Conservation (phyloP, 2,329 filamentous ascomycete species). For the Tolypocladium paradoxum region DNA sequence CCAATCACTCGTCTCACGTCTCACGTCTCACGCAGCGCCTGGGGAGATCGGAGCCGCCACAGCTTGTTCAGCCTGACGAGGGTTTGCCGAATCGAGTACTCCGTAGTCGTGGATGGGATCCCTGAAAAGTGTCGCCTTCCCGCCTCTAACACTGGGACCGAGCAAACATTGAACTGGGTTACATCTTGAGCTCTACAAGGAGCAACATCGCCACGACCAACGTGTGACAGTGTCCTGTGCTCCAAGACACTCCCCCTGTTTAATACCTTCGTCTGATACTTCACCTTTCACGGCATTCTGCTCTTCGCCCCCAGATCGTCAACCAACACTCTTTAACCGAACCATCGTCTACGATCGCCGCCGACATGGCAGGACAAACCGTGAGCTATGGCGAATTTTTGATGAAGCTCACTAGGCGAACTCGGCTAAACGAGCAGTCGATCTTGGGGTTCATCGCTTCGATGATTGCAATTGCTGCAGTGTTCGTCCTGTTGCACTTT, state of each 20-base stretch:
- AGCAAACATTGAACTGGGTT: too few relatives aligned
- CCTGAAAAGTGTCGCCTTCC: background rate
- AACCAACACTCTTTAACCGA: background rate
- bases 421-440: conserved; percentile 1
- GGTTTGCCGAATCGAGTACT: background rate
- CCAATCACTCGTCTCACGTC: background rate
- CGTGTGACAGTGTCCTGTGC: background rate
- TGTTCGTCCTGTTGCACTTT: conserved; percentile 3
- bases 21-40: too few relatives aligned
- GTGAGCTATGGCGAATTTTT: background rate
- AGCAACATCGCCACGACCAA: background rate
- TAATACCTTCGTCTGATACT: background rate
- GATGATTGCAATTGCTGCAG: conserved; percentile 1
- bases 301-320: background rate
- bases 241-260: background rate
- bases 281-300: background rate
- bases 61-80: too few relatives aligned
- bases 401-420: background rate
- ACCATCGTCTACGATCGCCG: background rate
- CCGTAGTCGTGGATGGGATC: too few relatives aligned
- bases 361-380: background rate
- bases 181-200: background rate
- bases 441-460: conserved; percentile 4
- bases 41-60: too few relatives aligned
- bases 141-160: background rate